Evolutionary conservation across 2,329 filamentous ascomycete genomes (phyloP).

Genomic region (Dactylellina drechsleri): DNA sequence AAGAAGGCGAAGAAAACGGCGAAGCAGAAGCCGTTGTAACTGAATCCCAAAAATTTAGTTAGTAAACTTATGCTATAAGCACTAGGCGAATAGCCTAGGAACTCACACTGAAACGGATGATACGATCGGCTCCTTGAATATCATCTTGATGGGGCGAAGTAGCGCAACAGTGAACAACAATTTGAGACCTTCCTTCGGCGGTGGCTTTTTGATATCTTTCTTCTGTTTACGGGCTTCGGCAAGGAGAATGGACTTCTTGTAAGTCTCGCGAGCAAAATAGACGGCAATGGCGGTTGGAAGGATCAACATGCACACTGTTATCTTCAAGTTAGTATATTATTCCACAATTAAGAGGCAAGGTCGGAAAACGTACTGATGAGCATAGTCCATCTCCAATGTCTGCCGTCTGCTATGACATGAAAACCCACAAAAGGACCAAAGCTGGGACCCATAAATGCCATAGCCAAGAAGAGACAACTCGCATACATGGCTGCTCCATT

Average conservation of each 20-base stretch:
- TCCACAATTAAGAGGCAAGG: not conserved
- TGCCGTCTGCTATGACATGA: constrained; percentile 41
- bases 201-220: constrained; percentile 31
- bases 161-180: constrained; percentile 74
- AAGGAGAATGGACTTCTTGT: constrained; percentile 69
- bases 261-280: constrained; percentile 67
- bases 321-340: not conserved
- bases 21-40: constrained; percentile 78
- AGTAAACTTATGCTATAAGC: not conserved
- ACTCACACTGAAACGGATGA: constrained; percentile 63
- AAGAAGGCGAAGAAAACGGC: constrained; percentile 78
- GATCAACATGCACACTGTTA: constrained; percentile 50
- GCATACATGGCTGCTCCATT: constrained; percentile 21
- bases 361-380: constrained; percentile 27
- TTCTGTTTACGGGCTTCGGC: constrained; percentile 56
- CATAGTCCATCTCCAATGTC: constrained; percentile 51
- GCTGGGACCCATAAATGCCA: constrained; percentile 53
- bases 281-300: constrained; percentile 21
- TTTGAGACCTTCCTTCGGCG: constrained; percentile 64
- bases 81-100: not conserved
- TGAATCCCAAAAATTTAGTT: constrained; percentile 62
- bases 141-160: constrained; percentile 77
- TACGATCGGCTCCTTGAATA: constrained; percentile 78
- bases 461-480: constrained; percentile 45
- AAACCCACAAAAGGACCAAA: constrained; percentile 48